phyloP scores from a whole-genome alignment of 495 filamentous ascomycete species.

The Cercophora newfieldiana region DNA sequence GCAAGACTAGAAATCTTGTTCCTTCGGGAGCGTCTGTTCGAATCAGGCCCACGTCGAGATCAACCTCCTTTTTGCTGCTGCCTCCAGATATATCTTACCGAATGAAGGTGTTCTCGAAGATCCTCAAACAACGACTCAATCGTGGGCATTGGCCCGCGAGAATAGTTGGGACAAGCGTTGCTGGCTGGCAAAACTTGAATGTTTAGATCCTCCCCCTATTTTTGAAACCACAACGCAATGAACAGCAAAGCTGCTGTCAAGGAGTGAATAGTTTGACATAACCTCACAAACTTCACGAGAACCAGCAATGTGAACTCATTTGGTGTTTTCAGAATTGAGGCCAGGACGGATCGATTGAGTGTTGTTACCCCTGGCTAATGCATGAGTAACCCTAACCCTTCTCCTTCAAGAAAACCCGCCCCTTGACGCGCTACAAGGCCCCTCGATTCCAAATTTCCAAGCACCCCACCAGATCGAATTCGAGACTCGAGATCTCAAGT shows the following conservation, averaged over 20 bases:
- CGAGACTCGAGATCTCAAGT: neutral
- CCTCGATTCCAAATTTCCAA: constrained; percentile 14
- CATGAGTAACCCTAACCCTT: constrained; percentile 11
- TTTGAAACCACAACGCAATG: too few species aligned
- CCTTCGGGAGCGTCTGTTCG: neutral
- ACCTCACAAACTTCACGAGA: too few species aligned
- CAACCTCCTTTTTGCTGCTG: neutral
- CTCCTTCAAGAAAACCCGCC: neutral
- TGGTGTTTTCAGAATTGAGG: neutral
- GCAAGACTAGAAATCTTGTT: neutral
- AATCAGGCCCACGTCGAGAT: neutral
- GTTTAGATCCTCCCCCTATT: too few species aligned
- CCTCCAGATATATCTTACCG: too few species aligned
- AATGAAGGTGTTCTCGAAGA: too few species aligned
- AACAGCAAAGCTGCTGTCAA: too few species aligned
- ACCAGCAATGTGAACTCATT: neutral
- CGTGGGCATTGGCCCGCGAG: too few species aligned
- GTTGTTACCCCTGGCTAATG: neutral
- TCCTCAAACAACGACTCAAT: too few species aligned
- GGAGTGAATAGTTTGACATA: too few species aligned
- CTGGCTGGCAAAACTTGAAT: too few species aligned
- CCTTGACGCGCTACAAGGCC: neutral
- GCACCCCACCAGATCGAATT: neutral
- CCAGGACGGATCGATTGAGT: neutral
- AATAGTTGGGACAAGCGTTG: too few species aligned